A percentile compares a stretch with the other conserved stretches of the same genome.
Conservation (phyloP, 177 flowering plant species). For the Tripterygium wilfordii region DNA sequence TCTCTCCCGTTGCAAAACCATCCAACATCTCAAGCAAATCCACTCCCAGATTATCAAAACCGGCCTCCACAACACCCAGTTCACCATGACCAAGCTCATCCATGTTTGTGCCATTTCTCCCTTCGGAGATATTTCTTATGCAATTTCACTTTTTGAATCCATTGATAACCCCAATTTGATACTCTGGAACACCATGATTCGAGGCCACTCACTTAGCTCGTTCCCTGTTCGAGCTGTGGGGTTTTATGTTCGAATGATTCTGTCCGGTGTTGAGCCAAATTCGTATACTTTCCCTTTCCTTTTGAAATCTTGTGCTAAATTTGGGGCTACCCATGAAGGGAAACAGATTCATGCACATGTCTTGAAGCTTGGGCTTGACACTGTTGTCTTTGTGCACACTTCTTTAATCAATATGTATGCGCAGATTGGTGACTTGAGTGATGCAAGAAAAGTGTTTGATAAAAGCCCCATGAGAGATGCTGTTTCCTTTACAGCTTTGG, state of each 20-base stretch:
- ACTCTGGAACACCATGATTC: conserved; percentile 54
- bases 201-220: conserved; percentile 37
- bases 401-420: conserved; percentile 46
- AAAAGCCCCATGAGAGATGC: conserved; percentile 41
- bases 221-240: conserved; percentile 29
- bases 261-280: conserved; percentile 40
- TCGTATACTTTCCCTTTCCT: conserved; percentile 62
- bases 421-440: conserved; percentile 36
- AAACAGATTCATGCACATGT: conserved; percentile 55
- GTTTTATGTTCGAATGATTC: conserved; percentile 40
- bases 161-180: conserved; percentile 45
- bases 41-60: conserved; percentile 61
- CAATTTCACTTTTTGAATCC: conserved; percentile 39
- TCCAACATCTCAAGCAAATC: conserved; percentile 45
- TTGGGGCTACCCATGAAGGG: conserved; percentile 29
- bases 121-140: conserved; percentile 44
- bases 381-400: conserved; percentile 48
- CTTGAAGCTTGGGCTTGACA: conserved; percentile 42
- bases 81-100: conserved; percentile 51
- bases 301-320: conserved; percentile 48
- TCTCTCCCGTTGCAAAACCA: conserved; percentile 45
- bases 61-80: conserved; percentile 68
- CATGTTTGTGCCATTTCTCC: conserved; percentile 53
- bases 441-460: conserved; percentile 55
- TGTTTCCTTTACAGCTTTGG: conserved; percentile 56